A percentile compares a stretch with the other conserved stretches of the same genome.
These are phyloP conservation scores for Arthrobotrys sphaeroides DNA, from an alignment of 2,329 filamentous ascomycete species.

Conservation along the genomic window DNA sequence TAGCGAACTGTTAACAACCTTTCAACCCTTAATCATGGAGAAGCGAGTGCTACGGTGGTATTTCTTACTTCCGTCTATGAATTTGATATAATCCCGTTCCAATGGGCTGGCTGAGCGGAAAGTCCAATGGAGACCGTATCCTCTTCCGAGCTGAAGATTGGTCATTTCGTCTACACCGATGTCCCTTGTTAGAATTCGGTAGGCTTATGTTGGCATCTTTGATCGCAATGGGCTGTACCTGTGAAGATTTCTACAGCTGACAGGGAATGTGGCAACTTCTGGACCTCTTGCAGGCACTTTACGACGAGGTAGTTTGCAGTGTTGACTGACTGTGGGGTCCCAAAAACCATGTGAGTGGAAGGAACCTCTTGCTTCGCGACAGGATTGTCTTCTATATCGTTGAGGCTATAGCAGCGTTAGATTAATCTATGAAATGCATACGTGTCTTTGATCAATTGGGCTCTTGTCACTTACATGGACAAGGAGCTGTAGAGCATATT, in stretches of 20 bases:
- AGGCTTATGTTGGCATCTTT: background rate
- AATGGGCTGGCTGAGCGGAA: constrained; percentile 1
- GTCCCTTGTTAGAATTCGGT: background rate
- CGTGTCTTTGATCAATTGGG: background rate
- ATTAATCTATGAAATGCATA: background rate
- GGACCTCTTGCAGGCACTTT: constrained; percentile 10
- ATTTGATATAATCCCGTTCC: constrained; percentile 25
- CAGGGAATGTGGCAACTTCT: constrained; percentile 4
- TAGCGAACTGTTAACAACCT: background rate
- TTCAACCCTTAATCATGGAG: background rate
- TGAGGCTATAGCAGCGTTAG: background rate
- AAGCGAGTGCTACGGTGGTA: background rate
- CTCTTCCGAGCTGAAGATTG: constrained; percentile 10
- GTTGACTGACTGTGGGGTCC: constrained; percentile 17
- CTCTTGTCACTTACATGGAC: constrained; percentile 4
- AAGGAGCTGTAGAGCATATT: constrained; percentile 25
- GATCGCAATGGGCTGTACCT: background rate
- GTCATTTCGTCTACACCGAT: constrained; percentile 9
- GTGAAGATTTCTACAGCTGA: constrained; percentile 8
- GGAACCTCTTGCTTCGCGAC: background rate
- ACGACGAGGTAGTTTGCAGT: constrained; percentile 23
- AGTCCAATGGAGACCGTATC: background rate
- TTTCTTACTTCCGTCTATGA: constrained; percentile 32
- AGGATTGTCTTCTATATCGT: constrained; percentile 20
- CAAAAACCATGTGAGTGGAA: constrained; percentile 17